phyloP scores from a whole-genome alignment of 164 flowering plant species.

The Nymphaea thermarum region DNA sequence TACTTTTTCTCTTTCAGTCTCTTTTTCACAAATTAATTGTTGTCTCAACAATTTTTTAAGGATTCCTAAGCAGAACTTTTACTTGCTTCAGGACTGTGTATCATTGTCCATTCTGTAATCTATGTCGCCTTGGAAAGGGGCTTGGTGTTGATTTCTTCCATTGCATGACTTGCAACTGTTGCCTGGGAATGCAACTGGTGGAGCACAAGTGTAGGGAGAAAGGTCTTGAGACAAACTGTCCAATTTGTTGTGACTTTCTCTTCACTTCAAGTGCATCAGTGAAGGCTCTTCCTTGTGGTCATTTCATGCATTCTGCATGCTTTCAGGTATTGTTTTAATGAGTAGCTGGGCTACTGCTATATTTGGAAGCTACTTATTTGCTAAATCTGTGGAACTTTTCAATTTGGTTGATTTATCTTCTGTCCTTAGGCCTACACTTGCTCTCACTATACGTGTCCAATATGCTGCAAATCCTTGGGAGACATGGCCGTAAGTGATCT shows the following conservation, averaged over 20 bases:
- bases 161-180: constrained; percentile 96
- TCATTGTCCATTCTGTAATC: constrained; percentile 95
- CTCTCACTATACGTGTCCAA: constrained; percentile 82
- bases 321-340: constrained; percentile 41
- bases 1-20: no score
- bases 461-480: constrained; percentile 90
- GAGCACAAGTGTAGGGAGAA: constrained; percentile 89
- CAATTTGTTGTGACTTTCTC: constrained; percentile 83
- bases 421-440: constrained; percentile 66
- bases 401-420: background rate
- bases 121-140: constrained; percentile 90
- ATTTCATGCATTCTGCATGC: constrained; percentile 93
- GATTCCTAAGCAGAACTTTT: background rate
- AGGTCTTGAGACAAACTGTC: constrained; percentile 84
- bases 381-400: background rate
- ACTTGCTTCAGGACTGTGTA: constrained; percentile 51
- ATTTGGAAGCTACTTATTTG: no score
- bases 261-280: constrained; percentile 84
- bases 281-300: constrained; percentile 90
- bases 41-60: no score
- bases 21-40: no score
- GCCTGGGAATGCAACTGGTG: constrained; percentile 52
- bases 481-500: constrained; percentile 70
- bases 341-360: background rate
- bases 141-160: constrained; percentile 86